Evolutionary conservation across 2,329 filamentous ascomycete species (phyloP).

Genomic region (Diplocarpon mali): DNA sequence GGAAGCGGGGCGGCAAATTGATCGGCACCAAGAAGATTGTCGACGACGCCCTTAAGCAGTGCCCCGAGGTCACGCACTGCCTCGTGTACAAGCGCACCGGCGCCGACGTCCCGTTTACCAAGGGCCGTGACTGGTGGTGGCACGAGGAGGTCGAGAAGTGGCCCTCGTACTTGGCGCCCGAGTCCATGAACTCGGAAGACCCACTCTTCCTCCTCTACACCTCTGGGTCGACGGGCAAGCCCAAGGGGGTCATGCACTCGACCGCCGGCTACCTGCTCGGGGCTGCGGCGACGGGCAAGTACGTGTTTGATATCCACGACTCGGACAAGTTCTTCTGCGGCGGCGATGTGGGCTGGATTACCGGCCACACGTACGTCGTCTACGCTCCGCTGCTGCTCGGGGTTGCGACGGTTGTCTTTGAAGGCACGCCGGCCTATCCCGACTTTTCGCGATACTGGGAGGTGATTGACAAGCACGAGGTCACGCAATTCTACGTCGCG

Average conservation of each 20-base stretch:
- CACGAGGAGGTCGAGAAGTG: slow-evolving; percentile 97
- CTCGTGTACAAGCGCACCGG: slow-evolving; percentile 94
- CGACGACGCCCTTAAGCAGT: slow-evolving; percentile 93
- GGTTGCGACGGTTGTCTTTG: slow-evolving; percentile 91
- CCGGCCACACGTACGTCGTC: slow-evolving; percentile 95
- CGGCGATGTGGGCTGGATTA: slow-evolving; percentile 98
- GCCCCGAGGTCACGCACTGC: slow-evolving; percentile 73
- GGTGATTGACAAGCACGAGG: slow-evolving; percentile 86
- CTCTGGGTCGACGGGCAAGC: slow-evolving; percentile 94
- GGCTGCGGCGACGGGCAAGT: slow-evolving; percentile 88
- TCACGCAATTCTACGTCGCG: slow-evolving; percentile 97
- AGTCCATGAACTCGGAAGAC: slow-evolving; percentile 85
- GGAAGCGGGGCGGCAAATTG: slow-evolving; percentile 92
- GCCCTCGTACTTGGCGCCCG: slow-evolving; percentile 82
- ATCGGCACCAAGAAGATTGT: slow-evolving; percentile 99
- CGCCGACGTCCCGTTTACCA: slow-evolving; percentile 75
- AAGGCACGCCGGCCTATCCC: slow-evolving; percentile 94
- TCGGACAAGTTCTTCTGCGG: slow-evolving; percentile 94
- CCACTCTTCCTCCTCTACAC: slow-evolving; percentile 97
- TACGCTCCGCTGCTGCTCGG: slow-evolving; percentile 90
- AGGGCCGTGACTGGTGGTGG: slow-evolving; percentile 77
- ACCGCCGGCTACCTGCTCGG: slow-evolving; percentile 92
- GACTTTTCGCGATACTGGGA: slow-evolving; percentile 99
- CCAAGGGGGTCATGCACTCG: slow-evolving; percentile 97
- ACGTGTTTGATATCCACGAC: slow-evolving; percentile 96